These are phyloP conservation scores for Catunica adiposa DNA, from an alignment of 2,329 filamentous ascomycete species.

Conservation along the genomic window DNA sequence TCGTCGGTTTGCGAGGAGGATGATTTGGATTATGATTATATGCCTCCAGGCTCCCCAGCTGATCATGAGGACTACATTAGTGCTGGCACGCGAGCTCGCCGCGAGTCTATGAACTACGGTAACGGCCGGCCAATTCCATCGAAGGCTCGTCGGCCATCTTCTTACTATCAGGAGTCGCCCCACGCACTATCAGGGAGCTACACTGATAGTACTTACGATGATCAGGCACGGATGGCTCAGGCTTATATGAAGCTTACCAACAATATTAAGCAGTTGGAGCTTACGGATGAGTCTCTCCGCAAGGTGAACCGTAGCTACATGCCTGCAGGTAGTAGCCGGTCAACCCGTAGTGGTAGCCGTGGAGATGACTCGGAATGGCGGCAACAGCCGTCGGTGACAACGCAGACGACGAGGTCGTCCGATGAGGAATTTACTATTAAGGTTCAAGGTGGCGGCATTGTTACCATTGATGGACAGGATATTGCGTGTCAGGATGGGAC, in stretches of 20 bases:
- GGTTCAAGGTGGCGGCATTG: conserved; percentile 33
- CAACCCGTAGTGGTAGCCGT: conserved; percentile 39
- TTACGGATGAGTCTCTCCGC: conserved; percentile 38
- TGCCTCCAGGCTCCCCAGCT: background rate
- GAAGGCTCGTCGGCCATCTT: conserved; percentile 5
- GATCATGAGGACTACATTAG: conserved; percentile 10
- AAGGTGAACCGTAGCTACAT: conserved; percentile 30
- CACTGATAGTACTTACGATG: conserved; percentile 20
- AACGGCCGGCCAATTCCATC: background rate
- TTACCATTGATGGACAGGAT: conserved; percentile 39
- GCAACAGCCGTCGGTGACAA: conserved; percentile 38
- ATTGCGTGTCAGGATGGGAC: conserved; percentile 43
- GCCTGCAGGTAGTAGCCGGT: conserved; percentile 33
- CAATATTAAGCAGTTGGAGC: conserved; percentile 6
- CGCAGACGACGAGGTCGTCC: conserved; percentile 39
- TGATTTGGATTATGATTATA: conserved; percentile 3
- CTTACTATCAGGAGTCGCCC: conserved; percentile 4
- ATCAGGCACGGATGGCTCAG: conserved; percentile 30
- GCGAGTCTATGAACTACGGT: conserved; percentile 6
- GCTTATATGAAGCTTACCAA: conserved; percentile 20
- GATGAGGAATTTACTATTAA: conserved; percentile 47
- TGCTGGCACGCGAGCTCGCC: conserved; percentile 5
- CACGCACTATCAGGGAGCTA: background rate
- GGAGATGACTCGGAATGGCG: conserved; percentile 47
- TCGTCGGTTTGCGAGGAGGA: conserved; percentile 6